A percentile compares a stretch with the other conserved stretches of the same genome.
phyloP scores from a whole-genome alignment of 768 basidiomycete species.

The Trametes sanguinea region DNA sequence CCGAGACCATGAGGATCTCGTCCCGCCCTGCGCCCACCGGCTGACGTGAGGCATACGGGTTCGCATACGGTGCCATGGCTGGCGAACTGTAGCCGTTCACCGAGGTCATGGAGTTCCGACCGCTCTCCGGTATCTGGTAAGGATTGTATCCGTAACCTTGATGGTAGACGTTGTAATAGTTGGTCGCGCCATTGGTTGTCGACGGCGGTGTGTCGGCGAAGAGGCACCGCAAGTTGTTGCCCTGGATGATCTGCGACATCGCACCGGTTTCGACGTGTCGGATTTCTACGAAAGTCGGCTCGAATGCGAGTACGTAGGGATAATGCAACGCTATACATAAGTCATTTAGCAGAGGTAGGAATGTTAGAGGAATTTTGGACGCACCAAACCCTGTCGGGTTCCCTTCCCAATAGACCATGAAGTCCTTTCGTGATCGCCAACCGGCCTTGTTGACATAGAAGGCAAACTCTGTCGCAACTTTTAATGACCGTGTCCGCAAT shows the following conservation, averaged over 20 bases:
- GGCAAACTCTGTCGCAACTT: slow-evolving; percentile 77
- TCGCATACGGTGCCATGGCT: slow-evolving; percentile 42
- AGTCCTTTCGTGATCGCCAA: slow-evolving; percentile 84
- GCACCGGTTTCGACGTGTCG: slow-evolving; percentile 92
- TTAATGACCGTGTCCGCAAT: background rate
- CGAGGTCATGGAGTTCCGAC: slow-evolving; percentile 28
- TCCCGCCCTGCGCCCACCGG: slow-evolving; percentile 59
- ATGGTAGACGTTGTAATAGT: slow-evolving; percentile 40
- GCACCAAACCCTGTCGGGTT: slow-evolving; percentile 90
- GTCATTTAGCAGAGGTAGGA: background rate
- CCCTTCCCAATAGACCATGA: slow-evolving; percentile 98
- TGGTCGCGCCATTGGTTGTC: slow-evolving; percentile 58
- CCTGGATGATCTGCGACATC: slow-evolving; percentile 93
- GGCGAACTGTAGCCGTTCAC: slow-evolving; percentile 23
- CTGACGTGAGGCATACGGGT: slow-evolving; percentile 44
- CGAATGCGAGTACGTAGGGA: slow-evolving; percentile 96
- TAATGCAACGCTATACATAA: slow-evolving; percentile 79
- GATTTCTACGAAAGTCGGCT: slow-evolving; percentile 95
- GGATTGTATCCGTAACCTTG: slow-evolving; percentile 34
- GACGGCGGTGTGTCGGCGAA: slow-evolving; percentile 95
- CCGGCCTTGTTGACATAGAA: slow-evolving; percentile 99
- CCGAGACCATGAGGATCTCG: slow-evolving; percentile 89
- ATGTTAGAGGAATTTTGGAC: slow-evolving; percentile 31
- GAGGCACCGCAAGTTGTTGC: slow-evolving; percentile 83
- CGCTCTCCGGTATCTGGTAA: slow-evolving; percentile 34